phyloP scores from a whole-genome alignment of 805 yeast species.

The Kluyveromyces nonfermentans region DNA sequence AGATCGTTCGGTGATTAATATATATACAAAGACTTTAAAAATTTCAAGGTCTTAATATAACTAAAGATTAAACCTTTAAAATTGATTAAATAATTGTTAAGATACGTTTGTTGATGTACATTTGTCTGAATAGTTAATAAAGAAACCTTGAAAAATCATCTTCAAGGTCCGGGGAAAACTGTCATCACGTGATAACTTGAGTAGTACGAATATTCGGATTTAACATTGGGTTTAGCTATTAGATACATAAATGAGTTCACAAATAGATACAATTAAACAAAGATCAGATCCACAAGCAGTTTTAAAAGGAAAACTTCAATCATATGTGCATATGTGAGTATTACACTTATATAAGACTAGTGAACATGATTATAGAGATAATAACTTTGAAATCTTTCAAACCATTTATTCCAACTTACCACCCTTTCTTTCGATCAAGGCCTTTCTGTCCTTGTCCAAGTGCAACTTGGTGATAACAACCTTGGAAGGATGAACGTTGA shows the following conservation, averaged over 20 bases:
- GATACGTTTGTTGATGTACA: too few species aligned
- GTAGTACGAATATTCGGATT: too few species aligned
- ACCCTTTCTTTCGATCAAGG: conserved; percentile 94
- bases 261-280: not conserved
- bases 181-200: not conserved
- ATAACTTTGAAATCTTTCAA: conserved; percentile 6
- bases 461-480: conserved; percentile 97
- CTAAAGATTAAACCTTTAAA: too few species aligned
- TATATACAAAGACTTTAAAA: not conserved
- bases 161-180: not conserved
- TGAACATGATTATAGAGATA: conserved; percentile 7
- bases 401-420: conserved; percentile 80
- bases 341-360: conserved; percentile 11
- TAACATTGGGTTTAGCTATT: too few species aligned
- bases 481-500: conserved; percentile 97
- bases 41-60: too few species aligned
- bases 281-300: too few species aligned
- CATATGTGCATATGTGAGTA: conserved; percentile 5
- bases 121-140: too few species aligned
- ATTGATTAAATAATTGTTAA: too few species aligned
- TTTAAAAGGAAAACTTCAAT: not conserved
- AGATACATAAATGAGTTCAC: not conserved
- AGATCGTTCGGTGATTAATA: not conserved
- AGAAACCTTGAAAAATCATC: not conserved
- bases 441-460: conserved; percentile 98